Conservation (phyloP, 441 rosid species). For the Adansonia madagascariensis region DNA sequence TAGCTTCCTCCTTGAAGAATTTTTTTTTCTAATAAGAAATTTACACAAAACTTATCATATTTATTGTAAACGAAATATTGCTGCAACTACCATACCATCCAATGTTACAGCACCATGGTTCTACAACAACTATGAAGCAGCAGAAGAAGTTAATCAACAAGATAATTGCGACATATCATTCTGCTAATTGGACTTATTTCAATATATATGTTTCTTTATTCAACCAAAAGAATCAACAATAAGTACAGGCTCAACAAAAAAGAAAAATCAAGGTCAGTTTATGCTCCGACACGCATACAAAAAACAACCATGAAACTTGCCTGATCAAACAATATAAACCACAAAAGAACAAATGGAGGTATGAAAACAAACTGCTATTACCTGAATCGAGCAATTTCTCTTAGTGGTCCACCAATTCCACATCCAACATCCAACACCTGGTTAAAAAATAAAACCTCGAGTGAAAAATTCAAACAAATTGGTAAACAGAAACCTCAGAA, state of each 20-base stretch:
- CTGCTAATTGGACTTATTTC: neutral
- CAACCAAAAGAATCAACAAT: neutral
- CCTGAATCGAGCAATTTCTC: slow-evolving; percentile 96
- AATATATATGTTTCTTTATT: neutral
- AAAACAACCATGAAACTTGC: neutral
- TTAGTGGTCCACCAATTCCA: slow-evolving; percentile 97
- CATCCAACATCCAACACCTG: slow-evolving; percentile 98
- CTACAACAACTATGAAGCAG: neutral
- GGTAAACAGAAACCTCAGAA: neutral
- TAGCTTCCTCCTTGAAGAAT: slow-evolving; percentile 5
- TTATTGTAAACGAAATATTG: neutral
- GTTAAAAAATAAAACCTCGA: slow-evolving; percentile 17
- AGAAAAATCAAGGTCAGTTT: neutral
- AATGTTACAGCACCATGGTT: neutral
- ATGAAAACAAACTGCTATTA: slow-evolving; percentile 26
- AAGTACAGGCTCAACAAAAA: neutral
- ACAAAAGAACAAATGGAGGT: neutral
- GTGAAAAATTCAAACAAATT: slow-evolving; percentile 25
- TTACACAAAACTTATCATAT: neutral
- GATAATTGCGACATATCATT: neutral
- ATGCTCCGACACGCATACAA: neutral
- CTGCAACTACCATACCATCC: neutral
- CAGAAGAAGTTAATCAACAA: slow-evolving; percentile 3
- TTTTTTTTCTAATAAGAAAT: neutral
- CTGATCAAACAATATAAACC: neutral